Evolutionary conservation across 2,329 filamentous ascomycete species (phyloP).

Genomic region (Karstenula rhodostoma): DNA sequence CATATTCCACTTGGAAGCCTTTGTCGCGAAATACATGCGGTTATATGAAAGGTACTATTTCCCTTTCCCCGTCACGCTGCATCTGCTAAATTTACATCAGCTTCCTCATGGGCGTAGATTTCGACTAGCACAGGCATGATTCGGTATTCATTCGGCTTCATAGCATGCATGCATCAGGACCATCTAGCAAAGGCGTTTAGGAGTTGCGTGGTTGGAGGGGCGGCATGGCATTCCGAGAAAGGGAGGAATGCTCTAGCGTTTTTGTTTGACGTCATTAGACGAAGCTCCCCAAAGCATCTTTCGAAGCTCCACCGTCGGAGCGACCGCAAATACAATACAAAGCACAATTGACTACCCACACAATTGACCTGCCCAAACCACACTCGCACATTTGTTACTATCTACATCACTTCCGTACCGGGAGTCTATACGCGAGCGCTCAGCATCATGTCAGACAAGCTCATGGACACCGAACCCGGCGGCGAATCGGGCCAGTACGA

Average conservation of each 20-base stretch:
- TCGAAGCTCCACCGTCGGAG: slow-evolving; percentile 9
- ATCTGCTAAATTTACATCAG: slow-evolving; percentile 35
- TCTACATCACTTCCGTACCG: neutral
- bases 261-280: slow-evolving; percentile 7
- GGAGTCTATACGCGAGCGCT: neutral
- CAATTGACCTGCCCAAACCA: neutral
- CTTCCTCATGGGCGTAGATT: slow-evolving; percentile 74
- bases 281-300: slow-evolving; percentile 7
- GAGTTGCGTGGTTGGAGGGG: slow-evolving; percentile 24
- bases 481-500: slow-evolving; percentile 71
- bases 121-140: slow-evolving; percentile 41
- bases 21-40: slow-evolving; percentile 98
- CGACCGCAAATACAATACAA: neutral
- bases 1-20: slow-evolving; percentile 97
- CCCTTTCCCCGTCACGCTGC: neutral
- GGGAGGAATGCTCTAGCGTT: slow-evolving; percentile 3
- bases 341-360: slow-evolving; percentile 1
- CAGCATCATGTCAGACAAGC: slow-evolving; percentile 58
- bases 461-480: slow-evolving; percentile 67
- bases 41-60: slow-evolving; percentile 82
- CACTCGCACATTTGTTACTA: neutral
- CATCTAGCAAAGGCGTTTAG: slow-evolving; percentile 23
- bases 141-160: neutral
- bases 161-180: slow-evolving; percentile 3
- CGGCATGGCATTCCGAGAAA: slow-evolving; percentile 16